These are phyloP conservation scores for Lizonia empirigonia DNA, from an alignment of 2,329 filamentous ascomycete genomes.

Conservation along the genomic window DNA sequence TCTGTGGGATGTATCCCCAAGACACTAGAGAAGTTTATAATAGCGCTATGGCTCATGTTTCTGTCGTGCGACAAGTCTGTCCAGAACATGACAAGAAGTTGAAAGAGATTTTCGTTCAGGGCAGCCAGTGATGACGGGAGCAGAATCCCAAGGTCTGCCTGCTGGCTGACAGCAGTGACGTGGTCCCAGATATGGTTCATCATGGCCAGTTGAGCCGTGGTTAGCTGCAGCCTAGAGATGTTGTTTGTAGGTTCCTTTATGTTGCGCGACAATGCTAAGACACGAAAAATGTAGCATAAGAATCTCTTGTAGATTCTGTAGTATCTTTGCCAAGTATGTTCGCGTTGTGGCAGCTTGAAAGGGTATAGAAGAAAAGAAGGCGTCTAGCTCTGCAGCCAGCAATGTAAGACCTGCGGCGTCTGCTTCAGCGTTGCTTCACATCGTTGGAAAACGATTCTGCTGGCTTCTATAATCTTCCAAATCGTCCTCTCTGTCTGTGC, in stretches of 20 bases:
- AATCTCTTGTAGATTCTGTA: slow-evolving; percentile 10
- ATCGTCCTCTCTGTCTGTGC: slow-evolving; percentile 9
- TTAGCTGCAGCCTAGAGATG: slow-evolving; percentile 12
- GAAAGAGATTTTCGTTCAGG: slow-evolving; percentile 9
- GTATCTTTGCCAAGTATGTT: slow-evolving; percentile 14
- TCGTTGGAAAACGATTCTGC: slow-evolving; percentile 11
- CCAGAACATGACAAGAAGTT: slow-evolving; percentile 19
- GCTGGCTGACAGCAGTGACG: neutral
- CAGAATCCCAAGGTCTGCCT: slow-evolving; percentile 3
- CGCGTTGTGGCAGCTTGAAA: slow-evolving; percentile 12
- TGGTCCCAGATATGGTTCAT: slow-evolving; percentile 14
- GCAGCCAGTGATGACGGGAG: slow-evolving; percentile 2
- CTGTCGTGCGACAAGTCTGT: slow-evolving; percentile 8
- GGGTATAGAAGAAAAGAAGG: slow-evolving; percentile 13
- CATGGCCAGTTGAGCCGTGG: slow-evolving; percentile 9
- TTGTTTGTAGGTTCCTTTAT: slow-evolving; percentile 12
- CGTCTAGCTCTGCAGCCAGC: slow-evolving; percentile 16
- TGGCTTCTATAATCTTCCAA: slow-evolving; percentile 17
- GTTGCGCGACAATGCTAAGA: slow-evolving; percentile 11
- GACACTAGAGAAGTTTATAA: slow-evolving; percentile 12
- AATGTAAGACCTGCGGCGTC: slow-evolving; percentile 8
- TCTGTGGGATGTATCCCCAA: slow-evolving; percentile 13
- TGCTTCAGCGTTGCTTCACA: slow-evolving; percentile 11
- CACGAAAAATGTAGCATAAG: slow-evolving; percentile 12
- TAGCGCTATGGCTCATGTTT: slow-evolving; percentile 7